phyloP scores from a whole-genome alignment of 2,329 filamentous ascomycete genomes.

The Chrysosporium keratinophilum region DNA sequence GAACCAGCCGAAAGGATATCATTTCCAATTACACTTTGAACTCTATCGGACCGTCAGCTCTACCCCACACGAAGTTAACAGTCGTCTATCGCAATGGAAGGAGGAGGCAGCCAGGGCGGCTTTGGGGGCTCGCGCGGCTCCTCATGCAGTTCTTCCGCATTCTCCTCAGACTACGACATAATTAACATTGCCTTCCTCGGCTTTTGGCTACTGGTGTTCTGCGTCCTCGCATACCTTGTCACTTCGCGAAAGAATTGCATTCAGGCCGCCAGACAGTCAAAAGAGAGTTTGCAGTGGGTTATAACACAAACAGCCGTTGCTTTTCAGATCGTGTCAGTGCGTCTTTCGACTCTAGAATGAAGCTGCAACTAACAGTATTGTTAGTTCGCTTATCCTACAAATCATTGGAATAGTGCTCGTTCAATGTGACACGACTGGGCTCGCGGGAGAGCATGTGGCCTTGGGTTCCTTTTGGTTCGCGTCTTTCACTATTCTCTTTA shows the following conservation, averaged over 20 bases:
- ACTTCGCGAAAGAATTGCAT: conserved; percentile 1
- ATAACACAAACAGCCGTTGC: not conserved
- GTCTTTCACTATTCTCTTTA: not conserved
- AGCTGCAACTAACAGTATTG: not conserved
- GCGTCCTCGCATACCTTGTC: conserved; percentile 2
- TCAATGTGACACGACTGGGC: not conserved
- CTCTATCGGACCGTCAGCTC: too few relatives aligned
- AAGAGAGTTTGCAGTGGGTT: conserved; percentile 9
- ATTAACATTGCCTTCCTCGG: conserved; percentile 3
- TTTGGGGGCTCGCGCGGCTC: not conserved
- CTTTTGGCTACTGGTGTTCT: conserved; percentile 5
- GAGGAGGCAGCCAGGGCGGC: conserved; percentile 10
- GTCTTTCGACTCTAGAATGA: too few relatives aligned
- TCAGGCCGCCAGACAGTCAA: conserved; percentile 1
- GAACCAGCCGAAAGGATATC: too few relatives aligned
- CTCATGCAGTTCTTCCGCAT: conserved; percentile 3
- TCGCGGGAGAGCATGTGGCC: not conserved
- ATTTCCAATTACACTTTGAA: too few relatives aligned
- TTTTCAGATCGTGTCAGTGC: conserved; percentile 1
- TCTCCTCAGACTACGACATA: not conserved
- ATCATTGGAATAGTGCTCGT: not conserved
- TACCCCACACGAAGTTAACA: too few relatives aligned
- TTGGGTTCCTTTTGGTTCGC: conserved; percentile 1
- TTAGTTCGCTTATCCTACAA: conserved; percentile 1
- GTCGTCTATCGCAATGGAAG: conserved; percentile 5